Conservation (phyloP, 208 protist genomes). For the Trypanosoma cruzi region DNA sequence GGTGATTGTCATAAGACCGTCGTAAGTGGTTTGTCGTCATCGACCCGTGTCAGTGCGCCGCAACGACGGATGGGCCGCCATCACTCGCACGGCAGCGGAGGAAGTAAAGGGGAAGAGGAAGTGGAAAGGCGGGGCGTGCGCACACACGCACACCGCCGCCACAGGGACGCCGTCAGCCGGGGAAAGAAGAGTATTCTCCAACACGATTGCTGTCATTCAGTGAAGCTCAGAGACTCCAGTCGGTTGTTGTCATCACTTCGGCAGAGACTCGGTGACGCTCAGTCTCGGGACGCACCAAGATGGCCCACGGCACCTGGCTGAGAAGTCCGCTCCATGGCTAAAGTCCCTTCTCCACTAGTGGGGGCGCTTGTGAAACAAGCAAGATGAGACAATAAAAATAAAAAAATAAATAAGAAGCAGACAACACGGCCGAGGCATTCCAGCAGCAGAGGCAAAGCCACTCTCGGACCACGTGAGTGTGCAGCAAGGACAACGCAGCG, state of each 20-base stretch:
- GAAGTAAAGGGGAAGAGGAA: background rate
- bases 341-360: slow-evolving; percentile 5
- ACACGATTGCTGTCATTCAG: background rate
- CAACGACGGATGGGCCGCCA: background rate
- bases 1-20: slow-evolving; percentile 55
- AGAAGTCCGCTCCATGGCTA: slow-evolving; percentile 21
- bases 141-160: background rate
- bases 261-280: background rate
- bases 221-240: background rate
- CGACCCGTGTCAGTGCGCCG: background rate
- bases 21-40: slow-evolving; percentile 47
- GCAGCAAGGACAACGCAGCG: background rate
- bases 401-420: slow-evolving; percentile 5
- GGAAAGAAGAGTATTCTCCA: slow-evolving; percentile 3
- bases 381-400: background rate
- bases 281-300: slow-evolving; percentile 32
- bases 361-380: background rate
- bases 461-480: background rate
- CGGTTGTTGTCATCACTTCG: background rate
- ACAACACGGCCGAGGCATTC: background rate
- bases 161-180: background rate
- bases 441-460: background rate
- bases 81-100: background rate
- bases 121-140: background rate
- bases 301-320: slow-evolving; percentile 20